These are phyloP conservation scores for Priceomyces haplophilus DNA, from an alignment of 805 yeast species.

Conservation along the genomic window DNA sequence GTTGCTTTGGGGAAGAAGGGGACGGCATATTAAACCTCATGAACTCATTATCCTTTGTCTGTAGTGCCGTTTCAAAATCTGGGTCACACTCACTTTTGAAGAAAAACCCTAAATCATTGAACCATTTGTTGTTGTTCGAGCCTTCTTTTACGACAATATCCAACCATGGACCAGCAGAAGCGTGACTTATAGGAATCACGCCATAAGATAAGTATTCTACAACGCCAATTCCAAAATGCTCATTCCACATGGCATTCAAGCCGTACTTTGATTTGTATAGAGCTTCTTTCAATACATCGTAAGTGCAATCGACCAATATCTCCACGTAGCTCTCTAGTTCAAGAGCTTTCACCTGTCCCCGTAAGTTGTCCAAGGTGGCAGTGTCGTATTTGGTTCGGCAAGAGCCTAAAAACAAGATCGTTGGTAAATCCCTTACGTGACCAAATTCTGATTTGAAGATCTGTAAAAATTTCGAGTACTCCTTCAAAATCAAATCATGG, in stretches of 20 bases:
- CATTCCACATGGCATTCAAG: slow-evolving; percentile 98
- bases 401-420: slow-evolving; percentile 76
- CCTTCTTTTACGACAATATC: slow-evolving; percentile 64
- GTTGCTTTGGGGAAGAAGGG: slow-evolving; percentile 3
- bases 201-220: slow-evolving; percentile 91
- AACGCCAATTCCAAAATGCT: slow-evolving; percentile 96
- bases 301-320: slow-evolving; percentile 73
- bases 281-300: slow-evolving; percentile 54
- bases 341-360: slow-evolving; percentile 33
- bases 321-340: slow-evolving; percentile 36
- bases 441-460: slow-evolving; percentile 13
- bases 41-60: slow-evolving; percentile 7
- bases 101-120: slow-evolving; percentile 69
- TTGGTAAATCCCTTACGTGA: slow-evolving; percentile 39
- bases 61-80: slow-evolving; percentile 41
- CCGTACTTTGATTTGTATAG: slow-evolving; percentile 67
- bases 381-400: slow-evolving; percentile 71
- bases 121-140: slow-evolving; percentile 16
- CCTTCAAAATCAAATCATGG: slow-evolving; percentile 64
- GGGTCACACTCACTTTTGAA: slow-evolving; percentile 73
- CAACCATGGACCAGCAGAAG: slow-evolving; percentile 89
- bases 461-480: slow-evolving; percentile 56
- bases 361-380: slow-evolving; percentile 50
- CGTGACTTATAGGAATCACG: slow-evolving; percentile 83
- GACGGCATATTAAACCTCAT: slow-evolving; percentile 10